Conservation (phyloP, 2,329 filamentous ascomycete genomes). For the Clonostachys rhizophaga region DNA sequence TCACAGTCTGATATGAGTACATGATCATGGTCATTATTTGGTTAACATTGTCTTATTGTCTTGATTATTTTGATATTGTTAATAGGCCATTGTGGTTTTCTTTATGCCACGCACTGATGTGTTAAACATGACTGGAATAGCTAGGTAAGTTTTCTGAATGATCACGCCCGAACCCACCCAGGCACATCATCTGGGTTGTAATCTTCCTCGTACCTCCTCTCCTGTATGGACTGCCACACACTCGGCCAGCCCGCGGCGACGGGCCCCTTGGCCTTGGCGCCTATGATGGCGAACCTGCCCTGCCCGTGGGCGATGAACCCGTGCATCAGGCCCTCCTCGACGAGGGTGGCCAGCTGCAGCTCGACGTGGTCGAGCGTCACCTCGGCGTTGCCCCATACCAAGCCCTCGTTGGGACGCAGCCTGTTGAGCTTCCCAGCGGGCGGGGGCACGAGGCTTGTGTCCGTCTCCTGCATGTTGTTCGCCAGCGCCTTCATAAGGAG, state of each 20-base stretch:
- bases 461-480: slow-evolving; percentile 37
- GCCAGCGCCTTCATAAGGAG: slow-evolving; percentile 47
- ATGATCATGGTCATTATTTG: neutral
- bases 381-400: slow-evolving; percentile 59
- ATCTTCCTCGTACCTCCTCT: slow-evolving; percentile 53
- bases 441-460: slow-evolving; percentile 35
- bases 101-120: neutral
- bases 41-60: neutral
- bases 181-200: slow-evolving; percentile 63
- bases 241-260: slow-evolving; percentile 71
- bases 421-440: slow-evolving; percentile 38
- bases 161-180: slow-evolving; percentile 62
- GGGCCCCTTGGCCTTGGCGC: slow-evolving; percentile 63
- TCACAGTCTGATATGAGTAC: too few species aligned
- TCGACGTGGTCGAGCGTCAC: slow-evolving; percentile 66
- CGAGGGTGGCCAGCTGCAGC: slow-evolving; percentile 68
- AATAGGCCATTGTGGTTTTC: neutral
- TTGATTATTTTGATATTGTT: neutral
- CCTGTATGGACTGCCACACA: slow-evolving; percentile 64
- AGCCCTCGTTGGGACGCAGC: slow-evolving; percentile 52
- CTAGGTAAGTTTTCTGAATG: neutral
- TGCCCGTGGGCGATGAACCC: slow-evolving; percentile 80
- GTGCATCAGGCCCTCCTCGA: slow-evolving; percentile 75
- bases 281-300: slow-evolving; percentile 76
- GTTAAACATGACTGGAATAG: neutral